Percentiles rank a stretch among this genome's conserved stretches.
phyloP scores from a whole-genome alignment of 805 yeast species.

The Wickerhamiella alocasiicola region DNA sequence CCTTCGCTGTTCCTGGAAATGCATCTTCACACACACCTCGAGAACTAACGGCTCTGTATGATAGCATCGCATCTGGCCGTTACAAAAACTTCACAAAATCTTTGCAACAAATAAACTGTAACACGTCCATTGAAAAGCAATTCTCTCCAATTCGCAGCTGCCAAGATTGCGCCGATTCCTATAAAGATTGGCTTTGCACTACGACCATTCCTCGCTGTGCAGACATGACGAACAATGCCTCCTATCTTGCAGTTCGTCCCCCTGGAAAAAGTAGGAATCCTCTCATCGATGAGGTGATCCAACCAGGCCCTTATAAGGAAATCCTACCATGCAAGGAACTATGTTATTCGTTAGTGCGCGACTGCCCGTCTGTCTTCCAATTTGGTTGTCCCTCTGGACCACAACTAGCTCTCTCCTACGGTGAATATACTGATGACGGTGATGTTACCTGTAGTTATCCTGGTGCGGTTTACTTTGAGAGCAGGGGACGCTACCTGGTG shows the following conservation, averaged over 20 bases:
- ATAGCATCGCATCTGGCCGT: slow-evolving; percentile 41
- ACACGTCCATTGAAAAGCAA: slow-evolving; percentile 47
- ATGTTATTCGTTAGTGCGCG: slow-evolving; percentile 65
- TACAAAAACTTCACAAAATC: slow-evolving; percentile 64
- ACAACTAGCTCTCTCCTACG: slow-evolving; percentile 22
- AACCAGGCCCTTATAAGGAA: slow-evolving; percentile 59
- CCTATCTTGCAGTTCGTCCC: slow-evolving; percentile 34
- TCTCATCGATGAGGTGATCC: slow-evolving; percentile 41
- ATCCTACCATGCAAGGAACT: slow-evolving; percentile 75
- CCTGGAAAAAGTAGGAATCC: slow-evolving; percentile 46
- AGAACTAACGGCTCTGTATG: slow-evolving; percentile 42
- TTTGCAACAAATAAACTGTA: slow-evolving; percentile 61
- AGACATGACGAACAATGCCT: slow-evolving; percentile 26
- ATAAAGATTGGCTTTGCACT: slow-evolving; percentile 81
- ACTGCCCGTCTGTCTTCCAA: slow-evolving; percentile 69
- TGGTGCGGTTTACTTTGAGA: slow-evolving; percentile 25
- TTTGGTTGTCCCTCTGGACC: slow-evolving; percentile 53
- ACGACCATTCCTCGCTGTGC: slow-evolving; percentile 81
- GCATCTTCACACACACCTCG: slow-evolving; percentile 27
- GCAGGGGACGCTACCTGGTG: neutral
- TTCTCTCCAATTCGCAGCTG: slow-evolving; percentile 71
- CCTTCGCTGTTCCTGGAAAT: slow-evolving; percentile 70
- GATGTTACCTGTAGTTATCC: slow-evolving; percentile 29
- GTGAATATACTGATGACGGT: slow-evolving; percentile 23
- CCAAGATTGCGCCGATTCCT: slow-evolving; percentile 54